Evolutionary conservation across 139 green algal genomes (phyloP).

Genomic region (Chlorella sp.): DNA sequence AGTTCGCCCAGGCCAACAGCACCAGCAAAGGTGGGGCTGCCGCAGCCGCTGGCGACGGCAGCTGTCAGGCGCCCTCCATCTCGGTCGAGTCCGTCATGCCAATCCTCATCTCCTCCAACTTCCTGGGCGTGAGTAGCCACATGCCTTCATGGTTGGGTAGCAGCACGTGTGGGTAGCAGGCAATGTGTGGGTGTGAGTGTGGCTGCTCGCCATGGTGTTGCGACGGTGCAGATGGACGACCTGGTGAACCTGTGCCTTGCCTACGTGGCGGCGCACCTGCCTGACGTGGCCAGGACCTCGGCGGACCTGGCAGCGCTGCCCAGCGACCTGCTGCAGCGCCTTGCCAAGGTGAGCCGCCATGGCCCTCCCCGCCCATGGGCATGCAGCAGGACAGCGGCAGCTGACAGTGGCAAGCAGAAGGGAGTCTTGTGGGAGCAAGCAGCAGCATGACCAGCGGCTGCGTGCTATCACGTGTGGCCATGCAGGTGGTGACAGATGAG

Average conservation of each 20-base stretch:
- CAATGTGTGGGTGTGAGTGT: too few species aligned
- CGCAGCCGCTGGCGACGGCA: too few species aligned
- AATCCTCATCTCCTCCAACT: not conserved
- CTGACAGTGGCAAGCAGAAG: not conserved
- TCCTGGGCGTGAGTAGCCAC: not conserved
- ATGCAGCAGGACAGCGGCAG: not conserved
- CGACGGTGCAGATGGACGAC: not conserved
- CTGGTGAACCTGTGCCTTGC: not conserved
- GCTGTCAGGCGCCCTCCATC: too few species aligned
- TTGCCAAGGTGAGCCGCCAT: constrained; percentile 2
- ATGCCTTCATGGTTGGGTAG: too few species aligned
- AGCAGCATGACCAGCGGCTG: not conserved
- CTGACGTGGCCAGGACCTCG: not conserved
- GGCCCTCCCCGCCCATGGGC: too few species aligned
- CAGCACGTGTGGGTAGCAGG: too few species aligned
- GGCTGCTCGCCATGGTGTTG: too few species aligned
- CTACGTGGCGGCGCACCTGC: not conserved
- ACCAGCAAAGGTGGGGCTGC: not conserved
- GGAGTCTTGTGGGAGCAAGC: not conserved
- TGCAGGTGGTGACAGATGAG: not conserved
- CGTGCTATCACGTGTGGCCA: not conserved
- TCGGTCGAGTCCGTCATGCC: not conserved
- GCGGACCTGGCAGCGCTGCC: not conserved
- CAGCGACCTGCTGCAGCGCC: not conserved
- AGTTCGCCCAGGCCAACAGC: not conserved